phyloP scores from a whole-genome alignment of 2,329 filamentous ascomycete species.

The Sarocladium kiliense region DNA sequence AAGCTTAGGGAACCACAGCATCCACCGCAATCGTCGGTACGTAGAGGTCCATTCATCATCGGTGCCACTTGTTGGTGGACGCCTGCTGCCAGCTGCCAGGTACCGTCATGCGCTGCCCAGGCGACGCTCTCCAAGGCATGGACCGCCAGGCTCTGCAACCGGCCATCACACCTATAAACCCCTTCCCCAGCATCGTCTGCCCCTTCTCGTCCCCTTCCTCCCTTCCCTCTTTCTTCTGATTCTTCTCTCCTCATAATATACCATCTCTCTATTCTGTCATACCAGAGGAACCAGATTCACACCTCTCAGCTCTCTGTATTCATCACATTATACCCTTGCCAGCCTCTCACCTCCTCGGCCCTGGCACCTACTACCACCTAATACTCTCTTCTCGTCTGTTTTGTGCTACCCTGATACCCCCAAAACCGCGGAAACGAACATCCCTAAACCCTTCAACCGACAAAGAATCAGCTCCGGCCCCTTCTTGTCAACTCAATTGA shows the following conservation, averaged over 20 bases:
- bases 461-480: neutral
- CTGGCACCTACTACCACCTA: conserved; percentile 1
- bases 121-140: neutral
- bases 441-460: neutral
- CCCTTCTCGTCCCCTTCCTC: conserved; percentile 16
- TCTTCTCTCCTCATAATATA: conserved; percentile 1
- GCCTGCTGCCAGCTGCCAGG: neutral
- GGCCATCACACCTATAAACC: neutral
- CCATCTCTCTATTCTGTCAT: neutral
- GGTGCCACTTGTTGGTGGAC: neutral
- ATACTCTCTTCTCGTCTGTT: conserved; percentile 1
- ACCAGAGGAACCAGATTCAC: neutral
- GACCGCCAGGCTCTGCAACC: neutral
- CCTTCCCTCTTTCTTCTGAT: conserved; percentile 13
- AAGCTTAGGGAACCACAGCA: neutral
- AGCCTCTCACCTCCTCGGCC: neutral
- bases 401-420: conserved; percentile 9
- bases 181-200: conserved; percentile 13
- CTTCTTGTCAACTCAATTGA: neutral
- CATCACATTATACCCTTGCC: conserved; percentile 4
- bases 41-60: neutral
- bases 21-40: neutral
- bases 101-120: conserved; percentile 5
- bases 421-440: neutral
- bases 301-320: neutral